phyloP scores from a whole-genome alignment of 768 basidiomycete species.

The Suillus lakei region DNA sequence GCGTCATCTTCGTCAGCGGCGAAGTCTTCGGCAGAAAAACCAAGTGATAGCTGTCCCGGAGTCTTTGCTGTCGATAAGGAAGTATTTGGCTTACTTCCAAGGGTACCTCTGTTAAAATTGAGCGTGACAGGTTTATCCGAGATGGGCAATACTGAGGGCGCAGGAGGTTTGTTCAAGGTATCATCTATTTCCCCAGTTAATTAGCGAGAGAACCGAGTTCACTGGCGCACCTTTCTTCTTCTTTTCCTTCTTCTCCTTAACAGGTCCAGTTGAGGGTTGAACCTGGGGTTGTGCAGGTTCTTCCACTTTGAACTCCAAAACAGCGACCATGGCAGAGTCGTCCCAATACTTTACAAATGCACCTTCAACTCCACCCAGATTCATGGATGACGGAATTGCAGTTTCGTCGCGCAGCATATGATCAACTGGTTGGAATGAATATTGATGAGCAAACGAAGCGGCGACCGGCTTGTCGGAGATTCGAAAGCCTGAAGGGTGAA shows the following conservation, averaged over 20 bases:
- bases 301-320: constrained; percentile 81
- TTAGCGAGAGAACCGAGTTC: background rate
- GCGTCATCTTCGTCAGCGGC: constrained; percentile 42
- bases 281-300: constrained; percentile 47
- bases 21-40: constrained; percentile 72
- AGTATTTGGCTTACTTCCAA: constrained; percentile 23
- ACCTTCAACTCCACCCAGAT: constrained; percentile 73
- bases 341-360: constrained; percentile 93
- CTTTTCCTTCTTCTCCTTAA: constrained; percentile 63
- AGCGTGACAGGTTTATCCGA: constrained; percentile 84
- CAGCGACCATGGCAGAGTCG: constrained; percentile 75
- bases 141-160: constrained; percentile 71
- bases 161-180: constrained; percentile 41
- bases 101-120: constrained; percentile 61
- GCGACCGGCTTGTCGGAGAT: constrained; percentile 90
- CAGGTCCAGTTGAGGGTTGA: constrained; percentile 45
- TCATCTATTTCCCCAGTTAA: constrained; percentile 34
- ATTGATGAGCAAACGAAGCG: constrained; percentile 89
- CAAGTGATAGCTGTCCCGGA: constrained; percentile 52
- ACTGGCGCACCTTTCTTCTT: constrained; percentile 59
- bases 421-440: constrained; percentile 87
- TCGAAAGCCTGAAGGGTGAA: constrained; percentile 92
- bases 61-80: constrained; percentile 32
- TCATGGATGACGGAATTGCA: constrained; percentile 67
- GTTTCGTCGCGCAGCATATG: constrained; percentile 78